These are phyloP conservation scores for Pythium graminicola DNA, from an alignment of 352 stramenopile genomes.

Conservation along the genomic window DNA sequence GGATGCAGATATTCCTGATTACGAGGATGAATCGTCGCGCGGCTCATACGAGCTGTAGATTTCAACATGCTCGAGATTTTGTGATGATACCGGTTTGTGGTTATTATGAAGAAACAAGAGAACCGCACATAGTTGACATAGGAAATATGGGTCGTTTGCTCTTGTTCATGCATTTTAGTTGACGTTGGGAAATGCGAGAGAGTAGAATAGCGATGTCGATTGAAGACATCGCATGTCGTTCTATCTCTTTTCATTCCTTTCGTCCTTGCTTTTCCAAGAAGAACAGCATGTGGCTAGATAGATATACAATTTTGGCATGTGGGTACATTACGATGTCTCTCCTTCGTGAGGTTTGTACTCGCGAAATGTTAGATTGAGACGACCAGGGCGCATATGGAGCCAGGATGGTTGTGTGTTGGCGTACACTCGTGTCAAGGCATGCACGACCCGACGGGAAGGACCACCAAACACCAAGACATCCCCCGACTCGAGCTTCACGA, in stretches of 20 bases:
- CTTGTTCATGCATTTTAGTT: no score
- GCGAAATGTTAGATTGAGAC: constrained; percentile 69
- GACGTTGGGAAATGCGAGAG: no score
- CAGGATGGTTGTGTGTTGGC: constrained; percentile 42
- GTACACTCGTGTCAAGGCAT: constrained; percentile 61
- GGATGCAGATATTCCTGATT: constrained; percentile 73
- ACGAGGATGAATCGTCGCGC: constrained; percentile 61
- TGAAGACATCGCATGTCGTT: background rate
- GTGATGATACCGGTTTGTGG: background rate
- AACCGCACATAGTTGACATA: no score
- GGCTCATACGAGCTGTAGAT: constrained; percentile 74
- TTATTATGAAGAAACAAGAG: constrained; percentile 9
- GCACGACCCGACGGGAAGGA: constrained; percentile 46
- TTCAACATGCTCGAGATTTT: background rate
- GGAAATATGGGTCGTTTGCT: no score
- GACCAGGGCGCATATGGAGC: constrained; percentile 49
- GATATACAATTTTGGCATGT: constrained; percentile 11
- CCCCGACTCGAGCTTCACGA: constrained; percentile 57
- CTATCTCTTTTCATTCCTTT: background rate
- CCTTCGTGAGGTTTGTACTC: constrained; percentile 37
- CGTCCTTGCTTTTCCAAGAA: no score
- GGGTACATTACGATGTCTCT: background rate
- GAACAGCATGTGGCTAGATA: background rate
- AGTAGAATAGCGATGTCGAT: background rate
- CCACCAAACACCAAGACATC: constrained; percentile 72